These are phyloP conservation scores for Metahyphopichia silvanorum DNA, from an alignment of 805 yeast genomes.

Conservation along the genomic window DNA sequence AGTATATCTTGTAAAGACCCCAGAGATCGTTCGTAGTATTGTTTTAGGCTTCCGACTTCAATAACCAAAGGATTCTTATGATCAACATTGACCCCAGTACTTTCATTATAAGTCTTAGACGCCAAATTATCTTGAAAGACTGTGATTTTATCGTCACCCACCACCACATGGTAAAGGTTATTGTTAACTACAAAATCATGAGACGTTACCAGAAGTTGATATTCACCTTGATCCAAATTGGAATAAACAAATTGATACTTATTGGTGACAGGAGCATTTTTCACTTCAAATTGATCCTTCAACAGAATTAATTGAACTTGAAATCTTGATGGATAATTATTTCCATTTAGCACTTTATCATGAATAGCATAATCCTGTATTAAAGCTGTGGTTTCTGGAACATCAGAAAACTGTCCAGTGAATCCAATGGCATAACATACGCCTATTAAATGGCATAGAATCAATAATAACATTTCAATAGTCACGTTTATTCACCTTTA, in stretches of 20 bases:
- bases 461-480: too few relatives aligned
- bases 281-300: slow-evolving; percentile 1
- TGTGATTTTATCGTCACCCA: slow-evolving; percentile 13
- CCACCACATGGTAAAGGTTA: slow-evolving; percentile 23
- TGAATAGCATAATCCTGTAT: slow-evolving; percentile 10
- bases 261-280: slow-evolving; percentile 17
- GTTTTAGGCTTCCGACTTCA: slow-evolving; percentile 17
- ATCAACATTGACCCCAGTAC: slow-evolving; percentile 14
- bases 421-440: slow-evolving; percentile 17
- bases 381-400: slow-evolving; percentile 17
- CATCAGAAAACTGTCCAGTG: slow-evolving; percentile 21
- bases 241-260: slow-evolving; percentile 22
- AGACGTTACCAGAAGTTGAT: slow-evolving; percentile 29
- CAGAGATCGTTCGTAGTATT: slow-evolving; percentile 31
- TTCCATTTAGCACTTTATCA: slow-evolving; percentile 26
- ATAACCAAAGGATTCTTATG: slow-evolving; percentile 17
- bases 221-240: slow-evolving; percentile 26
- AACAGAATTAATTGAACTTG: slow-evolving; percentile 18
- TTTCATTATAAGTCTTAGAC: slow-evolving; percentile 10
- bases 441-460: too few relatives aligned
- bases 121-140: slow-evolving; percentile 21
- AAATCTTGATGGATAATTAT: slow-evolving; percentile 31
- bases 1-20: slow-evolving; percentile 30
- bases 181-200: slow-evolving; percentile 30
- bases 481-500: too few relatives aligned